Evolutionary conservation across 192 early-diverging fungal species (phyloP), one percentile per base, ranked within the genome.

Genomic region (Coemansia sp.): DNA sequence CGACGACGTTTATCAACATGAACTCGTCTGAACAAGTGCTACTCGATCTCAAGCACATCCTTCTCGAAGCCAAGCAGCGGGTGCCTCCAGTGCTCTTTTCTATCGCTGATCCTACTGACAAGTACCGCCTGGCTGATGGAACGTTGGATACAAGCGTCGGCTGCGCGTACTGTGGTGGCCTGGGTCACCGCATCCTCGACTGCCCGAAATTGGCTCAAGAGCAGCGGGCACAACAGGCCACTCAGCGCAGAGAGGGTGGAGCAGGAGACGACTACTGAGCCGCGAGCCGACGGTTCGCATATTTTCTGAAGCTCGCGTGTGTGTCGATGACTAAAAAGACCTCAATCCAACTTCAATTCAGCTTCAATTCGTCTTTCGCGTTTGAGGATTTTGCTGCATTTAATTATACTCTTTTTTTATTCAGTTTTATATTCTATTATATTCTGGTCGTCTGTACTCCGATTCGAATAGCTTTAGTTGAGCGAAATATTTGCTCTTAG

Each of bases 1-100:
- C 97, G 0, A 99, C 97, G 0, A 98, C 97, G 16, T 99, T 99
- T 79, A 96, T 99, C 70, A 97, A 97, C 76, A 85, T 87, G 79
- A 92, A 90, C 62, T 95, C 92, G 27, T 94, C 95, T 0, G 94
- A 97, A 72, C 95, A 97, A 67, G 95, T 99, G 63, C 80, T 96
- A 65, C 77, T 98, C 10, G 97, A 99, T 86, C 85, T 98, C 68
- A 99, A 99, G 79, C 93, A 97, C 62, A 78, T 98, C 31, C 81
- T 98, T 22, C 76, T 81, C 29, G 96, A 98, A 75, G 97, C 96
- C 58, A 95, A 95, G 81, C 97, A 99, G 70, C 83, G 89, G 3
- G 91, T 99, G 20, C 97, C 96, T 18, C 95, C 95, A 0, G 90
- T 95, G 38, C 69, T 99, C 58, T 87, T 90, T 55, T 89, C 88